phyloP scores from a whole-genome alignment of 345 rosid species.

The Murraya paniculata region DNA sequence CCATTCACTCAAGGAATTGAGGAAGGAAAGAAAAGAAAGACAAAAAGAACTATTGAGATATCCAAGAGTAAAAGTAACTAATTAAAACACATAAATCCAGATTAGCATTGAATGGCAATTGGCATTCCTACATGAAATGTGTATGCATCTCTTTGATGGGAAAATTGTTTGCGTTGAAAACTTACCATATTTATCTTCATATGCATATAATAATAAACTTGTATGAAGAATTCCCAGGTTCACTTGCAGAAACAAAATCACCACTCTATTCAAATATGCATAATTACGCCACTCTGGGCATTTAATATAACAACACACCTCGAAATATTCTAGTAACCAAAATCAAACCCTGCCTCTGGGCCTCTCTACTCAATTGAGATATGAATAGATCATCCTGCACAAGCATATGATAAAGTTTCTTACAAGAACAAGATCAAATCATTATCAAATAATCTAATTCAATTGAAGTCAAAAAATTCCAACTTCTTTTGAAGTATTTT shows the following conservation, averaged over 20 bases:
- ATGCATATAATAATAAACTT: not conserved
- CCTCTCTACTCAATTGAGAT: constrained; percentile 13
- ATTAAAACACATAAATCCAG: not conserved
- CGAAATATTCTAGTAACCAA: constrained; percentile 9
- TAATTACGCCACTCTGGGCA: not conserved
- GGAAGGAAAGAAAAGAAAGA: not conserved
- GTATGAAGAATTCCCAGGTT: not conserved
- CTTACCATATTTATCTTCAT: not conserved
- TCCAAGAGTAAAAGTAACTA: not conserved
- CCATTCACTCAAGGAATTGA: not conserved
- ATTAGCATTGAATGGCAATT: not conserved
- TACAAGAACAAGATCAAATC: not conserved
- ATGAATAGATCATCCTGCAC: constrained; percentile 28
- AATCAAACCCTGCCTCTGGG: constrained; percentile 25
- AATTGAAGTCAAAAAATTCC: not conserved
- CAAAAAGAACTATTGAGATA: not conserved
- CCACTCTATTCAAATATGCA: constrained; percentile 10
- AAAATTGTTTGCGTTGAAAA: not conserved
- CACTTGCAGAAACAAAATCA: not conserved
- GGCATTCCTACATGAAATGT: not conserved
- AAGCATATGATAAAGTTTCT: constrained; percentile 18
- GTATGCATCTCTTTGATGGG: not conserved
- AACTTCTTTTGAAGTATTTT: not conserved
- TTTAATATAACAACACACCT: constrained; percentile 11
- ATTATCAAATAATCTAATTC: not conserved